These are phyloP conservation scores for Sindora glabra DNA, from an alignment of 306 rosid species.

Conservation along the genomic window DNA sequence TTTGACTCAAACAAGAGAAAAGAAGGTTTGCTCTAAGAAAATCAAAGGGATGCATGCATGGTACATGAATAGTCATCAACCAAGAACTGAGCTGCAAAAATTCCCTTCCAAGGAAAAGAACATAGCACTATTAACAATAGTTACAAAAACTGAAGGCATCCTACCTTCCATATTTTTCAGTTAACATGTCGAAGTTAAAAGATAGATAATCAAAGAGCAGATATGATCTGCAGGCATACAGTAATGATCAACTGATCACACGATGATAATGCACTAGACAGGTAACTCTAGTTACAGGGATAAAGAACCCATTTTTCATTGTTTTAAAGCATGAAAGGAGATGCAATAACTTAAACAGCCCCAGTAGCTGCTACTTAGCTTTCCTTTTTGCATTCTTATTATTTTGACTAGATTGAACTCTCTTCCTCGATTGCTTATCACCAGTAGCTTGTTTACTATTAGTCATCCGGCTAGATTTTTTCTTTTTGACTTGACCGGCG, in stretches of 20 bases:
- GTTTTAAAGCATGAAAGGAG: conserved; percentile 9
- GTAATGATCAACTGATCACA: not conserved
- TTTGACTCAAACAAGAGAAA: too few relatives aligned
- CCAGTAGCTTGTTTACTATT: conserved; percentile 23
- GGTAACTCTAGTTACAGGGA: conserved; percentile 3
- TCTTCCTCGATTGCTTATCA: conserved; percentile 37
- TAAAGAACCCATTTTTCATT: not conserved
- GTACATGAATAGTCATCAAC: too few relatives aligned
- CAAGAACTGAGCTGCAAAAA: too few relatives aligned
- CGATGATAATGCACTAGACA: not conserved
- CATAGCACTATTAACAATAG: not conserved
- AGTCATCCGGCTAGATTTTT: conserved; percentile 15
- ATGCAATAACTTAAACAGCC: not conserved
- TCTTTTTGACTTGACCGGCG: conserved; percentile 26
- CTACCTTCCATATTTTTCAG: not conserved
- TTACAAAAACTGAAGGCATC: conserved; percentile 17
- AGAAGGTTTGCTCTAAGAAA: too few relatives aligned
- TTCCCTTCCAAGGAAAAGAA: not conserved
- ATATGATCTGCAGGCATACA: not conserved
- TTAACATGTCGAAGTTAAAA: conserved; percentile 5
- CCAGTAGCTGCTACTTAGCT: conserved; percentile 31
- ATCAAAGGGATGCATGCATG: too few relatives aligned
- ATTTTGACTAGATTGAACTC: conserved; percentile 33
- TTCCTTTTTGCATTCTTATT: conserved; percentile 39
- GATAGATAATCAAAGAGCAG: not conserved